Evolutionary conservation across 768 basidiomycete species (phyloP).

Genomic region (Lactarius tabidus): DNA sequence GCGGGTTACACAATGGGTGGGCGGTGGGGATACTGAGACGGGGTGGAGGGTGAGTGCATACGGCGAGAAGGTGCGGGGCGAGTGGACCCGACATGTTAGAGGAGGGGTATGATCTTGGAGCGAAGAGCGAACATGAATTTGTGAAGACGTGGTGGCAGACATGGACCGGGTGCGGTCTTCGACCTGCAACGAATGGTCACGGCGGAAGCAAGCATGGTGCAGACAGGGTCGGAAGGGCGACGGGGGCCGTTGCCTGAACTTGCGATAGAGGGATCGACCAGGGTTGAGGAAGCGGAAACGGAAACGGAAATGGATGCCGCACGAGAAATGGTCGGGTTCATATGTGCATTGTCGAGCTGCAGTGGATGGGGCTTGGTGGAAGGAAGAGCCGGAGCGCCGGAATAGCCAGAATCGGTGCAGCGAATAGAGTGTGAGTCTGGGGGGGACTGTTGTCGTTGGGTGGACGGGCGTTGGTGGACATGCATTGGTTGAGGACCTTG

Average conservation of each 20-base stretch:
- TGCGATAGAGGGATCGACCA: constrained; percentile 33
- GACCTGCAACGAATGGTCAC: constrained; percentile 56
- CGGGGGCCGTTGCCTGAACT: constrained; percentile 37
- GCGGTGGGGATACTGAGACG: constrained; percentile 38
- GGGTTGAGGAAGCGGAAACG: constrained; percentile 38
- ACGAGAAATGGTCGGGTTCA: constrained; percentile 21
- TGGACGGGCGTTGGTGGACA: constrained; percentile 25
- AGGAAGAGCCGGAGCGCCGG: constrained; percentile 26
- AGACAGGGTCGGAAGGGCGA: constrained; percentile 67
- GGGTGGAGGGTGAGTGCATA: constrained; percentile 28
- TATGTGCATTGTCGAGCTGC: constrained; percentile 53
- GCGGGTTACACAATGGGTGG: constrained; percentile 92
- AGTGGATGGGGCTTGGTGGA: constrained; percentile 44
- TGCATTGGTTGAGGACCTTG: constrained; percentile 7
- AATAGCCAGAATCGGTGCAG: constrained; percentile 36
- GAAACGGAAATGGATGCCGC: constrained; percentile 37
- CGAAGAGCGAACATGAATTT: constrained; percentile 45
- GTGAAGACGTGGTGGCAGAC: constrained; percentile 50
- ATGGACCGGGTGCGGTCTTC: constrained; percentile 78
- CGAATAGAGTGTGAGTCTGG: constrained; percentile 39
- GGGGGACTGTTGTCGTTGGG: constrained; percentile 21
- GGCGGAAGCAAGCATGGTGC: constrained; percentile 57
- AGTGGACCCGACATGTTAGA: constrained; percentile 24
- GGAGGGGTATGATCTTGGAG: constrained; percentile 33
- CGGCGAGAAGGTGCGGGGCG: constrained; percentile 31